Evolutionary conservation across 1,139 yeast species (phyloP), one percentile per base, ranked within the genome.

Genomic region (Sugiyamaella grinbergsii): DNA sequence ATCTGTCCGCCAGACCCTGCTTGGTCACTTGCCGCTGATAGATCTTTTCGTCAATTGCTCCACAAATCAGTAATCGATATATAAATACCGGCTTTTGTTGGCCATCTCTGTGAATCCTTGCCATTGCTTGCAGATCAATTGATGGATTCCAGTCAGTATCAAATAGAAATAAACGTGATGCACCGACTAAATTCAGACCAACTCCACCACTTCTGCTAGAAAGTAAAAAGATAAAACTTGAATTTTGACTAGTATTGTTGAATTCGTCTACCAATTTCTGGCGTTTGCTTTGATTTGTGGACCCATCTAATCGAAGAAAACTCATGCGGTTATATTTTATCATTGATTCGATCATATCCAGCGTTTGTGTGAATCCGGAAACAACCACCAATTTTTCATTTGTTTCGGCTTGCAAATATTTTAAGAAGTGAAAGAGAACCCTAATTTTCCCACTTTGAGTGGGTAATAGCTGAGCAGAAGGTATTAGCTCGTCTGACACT

Each of bases 121-220:
- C 96, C 95, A 93, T 89, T 0, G 98, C 96, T 67, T 93, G 99
- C 24, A 86, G 68, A 66, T 93, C 99, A 10, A 86, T 78, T 0
- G 97, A 81, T 0, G 98, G 98, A 58, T 94, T 93, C 96, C 96
- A 88, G 63, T 90, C 97, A 55, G 91, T 86, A 62, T 90, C 98
- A 62, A 86, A 86, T 20, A 93, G 69, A 2, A 93, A 77, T 31
- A 93, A 71, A 26, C 98, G 73, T 0, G 96, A 89, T 0, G 96
- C 98, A 1, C 98, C 98, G 26, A 88, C 78, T 33, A 93, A 72
- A 62, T 93, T 94, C 37, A 93, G 74, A 0, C 99, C 99, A 55
- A 86, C 83, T 0, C 99, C 99, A 1, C 99, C 99, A 3, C 96
- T 83, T 64, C 90, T 89, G 0, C 97, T 85, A 2, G 97, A 89